A percentile compares a stretch with the other conserved stretches of the same genome.
Conservation (phyloP, 495 filamentous ascomycete genomes). For the Amphirosellinia nigrospora region DNA sequence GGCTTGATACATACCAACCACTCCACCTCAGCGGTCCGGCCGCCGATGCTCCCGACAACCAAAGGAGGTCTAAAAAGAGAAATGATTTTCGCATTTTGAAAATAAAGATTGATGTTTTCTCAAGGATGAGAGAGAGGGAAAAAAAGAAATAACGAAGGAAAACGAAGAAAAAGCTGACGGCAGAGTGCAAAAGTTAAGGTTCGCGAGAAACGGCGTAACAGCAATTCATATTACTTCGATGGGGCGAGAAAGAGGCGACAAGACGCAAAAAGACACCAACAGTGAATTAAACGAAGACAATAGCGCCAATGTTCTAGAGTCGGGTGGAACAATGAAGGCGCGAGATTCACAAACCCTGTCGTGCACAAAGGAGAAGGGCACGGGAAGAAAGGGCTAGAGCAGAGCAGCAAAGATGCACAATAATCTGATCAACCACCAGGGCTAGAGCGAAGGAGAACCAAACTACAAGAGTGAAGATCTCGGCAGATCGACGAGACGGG, state of each 20-base stretch:
- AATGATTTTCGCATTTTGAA: conserved; percentile 36
- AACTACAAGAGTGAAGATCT: conserved; percentile 29
- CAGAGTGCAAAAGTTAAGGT: conserved; percentile 24
- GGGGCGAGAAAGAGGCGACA: conserved; percentile 33
- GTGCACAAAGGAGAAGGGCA: conserved; percentile 32
- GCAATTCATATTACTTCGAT: conserved; percentile 36
- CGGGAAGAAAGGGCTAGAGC: conserved; percentile 26
- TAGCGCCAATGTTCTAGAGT: conserved; percentile 13
- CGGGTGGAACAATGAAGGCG: conserved; percentile 31
- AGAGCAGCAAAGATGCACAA: conserved; percentile 24
- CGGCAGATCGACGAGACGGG: conserved; percentile 23
- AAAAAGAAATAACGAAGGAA: conserved; percentile 20
- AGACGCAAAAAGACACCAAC: conserved; percentile 28
- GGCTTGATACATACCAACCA: conserved; percentile 34
- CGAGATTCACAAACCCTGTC: conserved; percentile 14
- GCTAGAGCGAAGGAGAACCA: conserved; percentile 26
- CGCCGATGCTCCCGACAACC: conserved; percentile 40
- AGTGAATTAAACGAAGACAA: conserved; percentile 29
- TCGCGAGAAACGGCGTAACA: conserved; percentile 25
- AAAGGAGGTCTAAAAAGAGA: conserved; percentile 38
- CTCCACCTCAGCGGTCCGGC: conserved; percentile 40
- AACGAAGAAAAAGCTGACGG: conserved; percentile 25
- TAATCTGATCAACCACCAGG: conserved; percentile 26
- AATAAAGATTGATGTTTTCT: conserved; percentile 10
- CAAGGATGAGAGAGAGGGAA: conserved; percentile 14